phyloP scores from a whole-genome alignment of 257 asterid species.

The Thymus quinquecostatus region DNA sequence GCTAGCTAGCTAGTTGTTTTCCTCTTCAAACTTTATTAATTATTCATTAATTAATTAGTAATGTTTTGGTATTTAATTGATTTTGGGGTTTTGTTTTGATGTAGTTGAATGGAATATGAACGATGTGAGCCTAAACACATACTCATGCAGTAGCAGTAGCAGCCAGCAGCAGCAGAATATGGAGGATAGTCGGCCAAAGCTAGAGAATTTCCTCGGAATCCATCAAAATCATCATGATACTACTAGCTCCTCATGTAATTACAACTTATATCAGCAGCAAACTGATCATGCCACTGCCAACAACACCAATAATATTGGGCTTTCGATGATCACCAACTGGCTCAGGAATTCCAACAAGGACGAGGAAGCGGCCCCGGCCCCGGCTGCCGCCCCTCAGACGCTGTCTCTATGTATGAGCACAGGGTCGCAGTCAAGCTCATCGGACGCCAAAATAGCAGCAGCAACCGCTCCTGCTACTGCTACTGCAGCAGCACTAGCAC shows the following conservation, averaged over 20 bases:
- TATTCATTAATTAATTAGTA: no score
- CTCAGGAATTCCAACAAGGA: conserved; percentile 45
- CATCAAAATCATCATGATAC: conserved; percentile 28
- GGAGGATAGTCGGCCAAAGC: conserved; percentile 53
- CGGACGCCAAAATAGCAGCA: conserved; percentile 1
- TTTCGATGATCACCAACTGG: conserved; percentile 88
- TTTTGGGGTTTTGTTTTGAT: neutral
- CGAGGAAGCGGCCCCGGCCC: neutral
- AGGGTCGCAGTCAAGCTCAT: conserved; percentile 42
- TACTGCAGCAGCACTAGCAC: neutral
- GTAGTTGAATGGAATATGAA: conserved; percentile 63
- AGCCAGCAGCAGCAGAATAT: conserved; percentile 7
- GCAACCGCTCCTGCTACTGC: no score
- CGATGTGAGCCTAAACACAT: conserved; percentile 24
- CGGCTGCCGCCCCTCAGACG: conserved; percentile 38
- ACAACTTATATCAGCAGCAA: neutral
- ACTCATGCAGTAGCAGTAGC: conserved; percentile 45
- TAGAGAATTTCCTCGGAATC: conserved; percentile 64
- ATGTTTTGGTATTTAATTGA: neutral
- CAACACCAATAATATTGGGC: conserved; percentile 47
- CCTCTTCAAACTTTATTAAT: no score
- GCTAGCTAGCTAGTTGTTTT: no score
- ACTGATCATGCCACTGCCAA: no score
- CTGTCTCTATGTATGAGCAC: conserved; percentile 82
- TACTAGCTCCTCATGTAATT: no score